Evolutionary conservation across 176 grass and related monocot species (phyloP), one percentile per base, ranked within the genome.

Genomic region (Cenchrus purpureus): DNA sequence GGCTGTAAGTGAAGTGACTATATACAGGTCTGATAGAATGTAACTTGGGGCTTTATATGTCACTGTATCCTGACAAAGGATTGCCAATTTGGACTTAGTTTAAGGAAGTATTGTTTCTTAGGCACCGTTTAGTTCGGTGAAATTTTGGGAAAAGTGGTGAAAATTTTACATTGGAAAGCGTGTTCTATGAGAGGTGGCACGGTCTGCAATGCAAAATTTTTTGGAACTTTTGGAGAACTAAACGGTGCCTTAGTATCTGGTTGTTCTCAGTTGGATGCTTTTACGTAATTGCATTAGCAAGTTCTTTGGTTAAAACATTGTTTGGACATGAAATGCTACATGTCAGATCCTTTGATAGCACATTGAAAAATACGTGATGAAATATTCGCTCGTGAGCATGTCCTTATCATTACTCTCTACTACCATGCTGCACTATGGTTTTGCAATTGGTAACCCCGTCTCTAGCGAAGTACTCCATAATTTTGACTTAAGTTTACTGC

Each of bases 211-310:
- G 25, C 25, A 25, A 25, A 25, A 25, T 25, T 25, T 25, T 25
- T 25, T 25, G 25, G 25, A 25, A 25, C 25, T 25, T 25, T 25
- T 25, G 25, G 25, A 25, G 25, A 25, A 25, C 25, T 25, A 25
- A 25, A 25, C 25, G 25, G 25, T 25, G 25, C 25, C 25, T 25
- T 86, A 17, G 10, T 59, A 76, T 89, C 70, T 68, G 25, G 22
- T 78, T 90, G 10, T 31, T 61, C 31, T 65, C 7, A 83, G 54
- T 82, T 68, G 53, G 42, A 65, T 83, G 12, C 4, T 56, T 56
- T 19, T 19, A 56, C 19, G 5, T 37, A 20, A 48, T 56, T 22
- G 51, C 79, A 64, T 16, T 31, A 40, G 22, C 13, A 65, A 12
- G 14, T 76, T 40, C 3, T 19, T 86, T 78, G 10, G 10, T 64